Percentiles rank a stretch among this genome's conserved stretches.
Conservation (phyloP, 2,329 filamentous ascomycete genomes). For the Apiospora rasikravindrae region DNA sequence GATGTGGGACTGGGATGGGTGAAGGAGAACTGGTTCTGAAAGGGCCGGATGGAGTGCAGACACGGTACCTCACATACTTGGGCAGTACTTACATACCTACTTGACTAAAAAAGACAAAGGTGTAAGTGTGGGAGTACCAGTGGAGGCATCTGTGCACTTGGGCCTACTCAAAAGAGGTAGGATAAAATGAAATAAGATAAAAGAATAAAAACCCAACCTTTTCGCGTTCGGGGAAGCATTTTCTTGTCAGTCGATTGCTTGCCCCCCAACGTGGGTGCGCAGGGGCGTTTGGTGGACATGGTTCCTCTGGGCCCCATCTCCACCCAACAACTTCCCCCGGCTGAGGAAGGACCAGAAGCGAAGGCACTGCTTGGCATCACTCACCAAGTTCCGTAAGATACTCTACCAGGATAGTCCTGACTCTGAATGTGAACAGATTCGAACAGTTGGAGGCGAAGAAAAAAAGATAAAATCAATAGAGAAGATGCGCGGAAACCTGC, state of each 20-base stretch:
- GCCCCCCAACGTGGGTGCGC: background rate
- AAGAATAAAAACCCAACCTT: background rate
- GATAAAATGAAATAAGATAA: background rate
- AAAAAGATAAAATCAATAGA: background rate
- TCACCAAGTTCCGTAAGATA: conserved; percentile 1
- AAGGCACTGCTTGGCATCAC: conserved; percentile 13
- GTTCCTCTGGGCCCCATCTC: background rate
- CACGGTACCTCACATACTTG: conserved; percentile 8
- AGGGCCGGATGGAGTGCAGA: conserved; percentile 8
- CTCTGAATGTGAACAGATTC: background rate
- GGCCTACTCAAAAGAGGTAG: background rate
- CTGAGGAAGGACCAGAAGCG: background rate
- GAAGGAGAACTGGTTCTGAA: background rate
- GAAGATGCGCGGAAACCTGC: background rate
- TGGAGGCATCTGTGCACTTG: background rate
- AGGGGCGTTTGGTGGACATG: background rate
- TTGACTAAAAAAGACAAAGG: background rate
- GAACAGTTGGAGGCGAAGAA: background rate
- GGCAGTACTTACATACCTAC: background rate
- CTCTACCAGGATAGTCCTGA: background rate
- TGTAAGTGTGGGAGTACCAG: background rate
- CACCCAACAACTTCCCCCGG: conserved; percentile 13
- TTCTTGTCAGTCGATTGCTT: background rate
- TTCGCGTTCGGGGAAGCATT: background rate
- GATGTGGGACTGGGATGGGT: background rate